Conservation (phyloP, 2,329 filamentous ascomycete genomes). For the Epichloe scottii region DNA sequence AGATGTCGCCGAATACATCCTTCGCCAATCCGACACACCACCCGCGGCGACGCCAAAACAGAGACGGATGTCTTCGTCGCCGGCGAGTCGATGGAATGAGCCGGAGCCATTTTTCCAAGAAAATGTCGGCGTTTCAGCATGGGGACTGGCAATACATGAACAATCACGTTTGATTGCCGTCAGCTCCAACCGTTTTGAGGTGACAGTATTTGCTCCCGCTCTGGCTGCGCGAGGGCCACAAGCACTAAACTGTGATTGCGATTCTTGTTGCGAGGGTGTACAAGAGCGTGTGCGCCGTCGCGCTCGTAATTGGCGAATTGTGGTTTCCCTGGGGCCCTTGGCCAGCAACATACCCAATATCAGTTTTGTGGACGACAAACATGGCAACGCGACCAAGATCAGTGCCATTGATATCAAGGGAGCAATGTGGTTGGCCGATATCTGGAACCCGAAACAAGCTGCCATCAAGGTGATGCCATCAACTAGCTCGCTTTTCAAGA, state of each 20-base stretch:
- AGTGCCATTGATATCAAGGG: constrained; percentile 39
- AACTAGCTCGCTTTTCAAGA: constrained; percentile 11
- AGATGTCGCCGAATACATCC: constrained; percentile 33
- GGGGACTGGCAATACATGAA: constrained; percentile 77
- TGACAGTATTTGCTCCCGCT: constrained; percentile 41
- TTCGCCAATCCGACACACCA: constrained; percentile 8
- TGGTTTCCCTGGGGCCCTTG: constrained; percentile 26
- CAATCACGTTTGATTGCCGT: constrained; percentile 77
- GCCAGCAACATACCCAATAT: constrained; percentile 41
- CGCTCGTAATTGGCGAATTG: constrained; percentile 36
- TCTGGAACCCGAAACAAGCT: constrained; percentile 30
- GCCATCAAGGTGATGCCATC: constrained; percentile 14
- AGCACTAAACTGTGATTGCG: constrained; percentile 4
- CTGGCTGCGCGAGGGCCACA: constrained; percentile 11
- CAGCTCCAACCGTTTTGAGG: constrained; percentile 56
- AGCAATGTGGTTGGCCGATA: constrained; percentile 35
- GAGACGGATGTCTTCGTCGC: no score
- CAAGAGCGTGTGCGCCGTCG: constrained; percentile 28
- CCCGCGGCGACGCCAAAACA: constrained; percentile 4
- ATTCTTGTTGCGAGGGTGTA: constrained; percentile 2
- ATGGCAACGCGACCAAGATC: constrained; percentile 36
- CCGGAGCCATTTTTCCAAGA: constrained; percentile 53
- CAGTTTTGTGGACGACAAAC: constrained; percentile 33
- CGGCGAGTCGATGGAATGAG: constrained; percentile 1
- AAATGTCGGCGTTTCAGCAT: constrained; percentile 68